Evolutionary conservation across 257 asterid genomes (phyloP).

Genomic region (Rehmannia glutinosa): DNA sequence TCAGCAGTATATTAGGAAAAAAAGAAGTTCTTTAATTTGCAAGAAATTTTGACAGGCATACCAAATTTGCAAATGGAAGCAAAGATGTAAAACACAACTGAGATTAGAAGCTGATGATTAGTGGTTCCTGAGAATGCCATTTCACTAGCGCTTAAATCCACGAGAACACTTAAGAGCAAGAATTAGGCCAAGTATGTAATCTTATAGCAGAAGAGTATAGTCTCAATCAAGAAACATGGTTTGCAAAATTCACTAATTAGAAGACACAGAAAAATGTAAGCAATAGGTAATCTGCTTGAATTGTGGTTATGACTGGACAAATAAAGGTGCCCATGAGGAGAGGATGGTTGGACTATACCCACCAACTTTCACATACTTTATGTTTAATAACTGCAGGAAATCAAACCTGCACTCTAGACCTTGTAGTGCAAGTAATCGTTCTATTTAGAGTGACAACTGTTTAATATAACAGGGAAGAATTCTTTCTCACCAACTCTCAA

Average conservation of each 20-base stretch:
- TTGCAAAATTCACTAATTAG: background rate
- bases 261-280: background rate
- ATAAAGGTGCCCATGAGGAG: slow-evolving; percentile 9
- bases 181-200: slow-evolving; percentile 9
- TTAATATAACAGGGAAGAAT: background rate
- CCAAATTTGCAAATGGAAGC: slow-evolving; percentile 33
- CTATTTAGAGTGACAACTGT: background rate
- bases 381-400: slow-evolving; percentile 17
- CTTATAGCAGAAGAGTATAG: slow-evolving; percentile 18
- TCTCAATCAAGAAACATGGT: slow-evolving; percentile 9
- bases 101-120: slow-evolving; percentile 21
- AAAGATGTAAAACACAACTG: slow-evolving; percentile 29
- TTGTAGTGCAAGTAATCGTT: slow-evolving; percentile 18
- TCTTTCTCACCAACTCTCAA: slow-evolving; percentile 18
- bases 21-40: background rate
- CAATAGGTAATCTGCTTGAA: slow-evolving; percentile 32
- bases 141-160: background rate
- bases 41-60: slow-evolving; percentile 11
- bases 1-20: background rate
- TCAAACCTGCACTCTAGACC: slow-evolving; percentile 37
- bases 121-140: slow-evolving; percentile 38
- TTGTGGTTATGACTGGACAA: slow-evolving; percentile 18
- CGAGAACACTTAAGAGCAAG: background rate
- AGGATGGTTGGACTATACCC: slow-evolving; percentile 34
- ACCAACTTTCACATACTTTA: slow-evolving; percentile 35